Base-by-base conservation (phyloP, 2,329 filamentous ascomycete species). In the Diaporthe humulicola region DNA sequence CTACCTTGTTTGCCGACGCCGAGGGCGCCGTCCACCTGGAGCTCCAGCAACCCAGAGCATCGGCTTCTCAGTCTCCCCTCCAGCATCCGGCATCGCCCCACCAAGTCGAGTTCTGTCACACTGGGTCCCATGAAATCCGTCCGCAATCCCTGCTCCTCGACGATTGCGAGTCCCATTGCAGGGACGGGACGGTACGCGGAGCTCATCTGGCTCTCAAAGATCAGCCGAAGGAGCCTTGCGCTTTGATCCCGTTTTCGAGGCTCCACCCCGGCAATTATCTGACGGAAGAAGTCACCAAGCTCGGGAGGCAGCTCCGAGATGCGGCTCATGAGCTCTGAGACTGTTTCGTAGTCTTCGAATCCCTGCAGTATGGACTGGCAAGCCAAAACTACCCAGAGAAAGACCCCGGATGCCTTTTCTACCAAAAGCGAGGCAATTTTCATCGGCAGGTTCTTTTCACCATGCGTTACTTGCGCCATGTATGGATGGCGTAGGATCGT, bases 1-100 rank as follows among this genome's bases (percentile, higher is more conserved):
- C 1, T 33, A 1, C 1, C 1, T 6, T 7, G 2, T 14, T 6
- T 19, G 17, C 19, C 22, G 19, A 58, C 4, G 9, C 3, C 5
- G 19, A 22, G 8, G 19, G 0, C 7, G 19, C 19, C 2, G 56
- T 38, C 33, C 15, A 12, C 4, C 19, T 38, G 12, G n/a, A 61
- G 15, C 4, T 42, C 38, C 14, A 61, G 9, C 25, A 61, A 45
- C 2, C 58, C 38, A 12, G 3, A 19, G 38, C 38, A 61, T 7
- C 58, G n/a, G 3, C 38, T 45, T 45, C 38, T 61, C 15, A 61
- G 25, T 1, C 58, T 61, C 0, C 25, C 38, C 9, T 61, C 25
- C 8, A 61, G 7, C 9, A 1, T 28, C 22, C 14, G 38, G 38
- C 38, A 61, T 1, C 15, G 25, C 38, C 30, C 3, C 28, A 30